Base-by-base conservation (phyloP, 1,284 basidiomycete genomes). In the Ustilago lituana region DNA sequence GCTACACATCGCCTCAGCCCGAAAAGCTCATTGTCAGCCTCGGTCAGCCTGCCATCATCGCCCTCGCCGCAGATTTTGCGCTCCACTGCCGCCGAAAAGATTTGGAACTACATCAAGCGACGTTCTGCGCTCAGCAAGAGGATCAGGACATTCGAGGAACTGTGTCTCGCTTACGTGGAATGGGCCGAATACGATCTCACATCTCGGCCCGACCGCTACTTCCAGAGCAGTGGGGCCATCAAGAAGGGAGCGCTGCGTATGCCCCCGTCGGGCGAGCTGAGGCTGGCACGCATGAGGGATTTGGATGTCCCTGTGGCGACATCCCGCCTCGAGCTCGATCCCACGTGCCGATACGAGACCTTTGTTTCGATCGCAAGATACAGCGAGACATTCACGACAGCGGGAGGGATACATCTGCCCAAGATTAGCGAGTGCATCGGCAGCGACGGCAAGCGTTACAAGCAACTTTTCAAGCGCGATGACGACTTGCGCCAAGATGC, bases 401-500 rank as follows among this genome's bases (percentile, higher is more conserved):
- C 91, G 0, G 93, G 93, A 14, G 95, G 95, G 4, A 69, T 91
- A 11, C 92, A 91, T 78, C 53, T 88, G 27, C 95, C 95, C 0
- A 97, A 97, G 81, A 90, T 95, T 68, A 88, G 85, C 53, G 83
- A 80, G 2, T 96, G 92, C 60, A 63, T 86, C 15, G 93, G 91
- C 11, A 86, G 86, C 2, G 87, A 91, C 74, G 92, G 91, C 0
- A 77, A 84, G 29, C 83, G 80, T 41, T 91, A 94, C 82, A 90
- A 87, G 64, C 93, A 98, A 81, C 83, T 98, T 92, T 96, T 94
- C 85, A 98, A 98, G 82, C 91, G 92, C 11, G 88, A 90, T 83
- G 87, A 89, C 17, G 95, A 98, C 77, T 83, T 96, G 29, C 89
- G 95, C 26, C 96, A 98, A 83, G 95, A 98, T 80, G 94, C 95